Evolutionary conservation across 495 filamentous ascomycete genomes (phyloP), one percentile per base, ranked within the genome.

Genomic region (Viridothelium virens): DNA sequence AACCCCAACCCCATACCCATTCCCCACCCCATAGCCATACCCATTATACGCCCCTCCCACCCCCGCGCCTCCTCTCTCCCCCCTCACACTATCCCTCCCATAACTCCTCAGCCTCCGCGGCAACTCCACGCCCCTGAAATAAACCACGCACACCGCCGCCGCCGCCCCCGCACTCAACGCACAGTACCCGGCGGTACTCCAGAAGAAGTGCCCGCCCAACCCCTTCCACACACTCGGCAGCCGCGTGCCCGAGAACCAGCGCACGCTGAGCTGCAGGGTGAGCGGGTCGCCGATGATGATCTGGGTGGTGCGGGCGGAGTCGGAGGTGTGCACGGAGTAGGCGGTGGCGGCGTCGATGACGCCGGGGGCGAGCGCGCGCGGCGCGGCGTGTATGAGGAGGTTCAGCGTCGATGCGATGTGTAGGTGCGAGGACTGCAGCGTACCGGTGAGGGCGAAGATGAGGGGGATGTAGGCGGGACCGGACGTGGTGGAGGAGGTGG

Each of bases 391-490:
- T 69, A 94, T 79, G 31, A 96, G 78, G 69, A 96, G 84, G 75
- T 97, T 97, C 75, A 98, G 82, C 67, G 88, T 84, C 9, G 92
- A 92, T 74, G 86, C 87, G 72, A 98, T 87, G 79, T 98, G 94
- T 68, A 98, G 80, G 74, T 98, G 94, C 71, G 86, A 89, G 38
- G 87, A 81, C 74, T 98, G 93, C 25, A 97, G 82, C 0, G 90
- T 93, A 18, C 94, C 94, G 56, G 92, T 86, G 31, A 98, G 79
- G 10, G 92, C 91, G 70, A 98, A 90, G 7, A 94, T 90, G 34
- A 89, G 72, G 2, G 86, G 86, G 4, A 83, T 87, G 70, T 86
- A 88, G 31, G 80, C 74, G 66, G 70, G 76, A 50, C 67, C 67
- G 6, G 70, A 65, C 11, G 66, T 56, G 2, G 62, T 18, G 62